Conservation (phyloP, 2,329 filamentous ascomycete species). For the Hypoxylon sp. region DNA sequence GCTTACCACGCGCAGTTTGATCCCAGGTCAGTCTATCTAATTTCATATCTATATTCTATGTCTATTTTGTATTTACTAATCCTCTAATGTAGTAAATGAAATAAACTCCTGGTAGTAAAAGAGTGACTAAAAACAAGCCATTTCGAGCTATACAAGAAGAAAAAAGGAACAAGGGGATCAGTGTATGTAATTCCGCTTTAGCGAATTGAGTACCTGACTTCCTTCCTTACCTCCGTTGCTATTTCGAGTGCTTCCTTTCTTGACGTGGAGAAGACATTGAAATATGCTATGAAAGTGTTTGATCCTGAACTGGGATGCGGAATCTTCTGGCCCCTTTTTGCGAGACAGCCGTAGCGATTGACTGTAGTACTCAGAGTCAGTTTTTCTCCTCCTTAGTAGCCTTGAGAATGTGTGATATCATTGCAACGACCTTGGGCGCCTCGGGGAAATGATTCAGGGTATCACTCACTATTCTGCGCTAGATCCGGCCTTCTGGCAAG, state of each 20-base stretch:
- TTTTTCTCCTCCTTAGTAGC: neutral
- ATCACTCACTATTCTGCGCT: conserved; percentile 35
- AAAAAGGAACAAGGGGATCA: neutral
- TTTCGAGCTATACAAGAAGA: neutral
- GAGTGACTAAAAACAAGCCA: conserved; percentile 10
- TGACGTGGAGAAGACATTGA: conserved; percentile 50
- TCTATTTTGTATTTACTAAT: neutral
- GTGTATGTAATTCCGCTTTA: conserved; percentile 16
- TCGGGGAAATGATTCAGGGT: neutral
- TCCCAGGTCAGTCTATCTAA: conserved; percentile 3
- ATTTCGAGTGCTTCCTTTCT: conserved; percentile 45
- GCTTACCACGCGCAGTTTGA: neutral
- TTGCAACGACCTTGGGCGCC: too few species aligned
- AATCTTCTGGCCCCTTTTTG: conserved; percentile 49
- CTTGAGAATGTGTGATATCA: neutral
- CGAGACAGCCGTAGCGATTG: conserved; percentile 45
- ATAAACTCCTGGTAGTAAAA: neutral
- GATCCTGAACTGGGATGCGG: conserved; percentile 47
- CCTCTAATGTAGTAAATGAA: conserved; percentile 4
- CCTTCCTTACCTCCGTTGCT: conserved; percentile 43
- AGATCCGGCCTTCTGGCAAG: conserved; percentile 47
- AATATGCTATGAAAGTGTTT: conserved; percentile 51
- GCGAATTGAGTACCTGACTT: conserved; percentile 46
- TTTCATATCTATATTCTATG: conserved; percentile 1
- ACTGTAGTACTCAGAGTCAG: conserved; percentile 34